Evolutionary conservation across 148 eudicot species (phyloP), one percentile per base, ranked within the genome.

Genomic region (Vaccinium macrocarpon): DNA sequence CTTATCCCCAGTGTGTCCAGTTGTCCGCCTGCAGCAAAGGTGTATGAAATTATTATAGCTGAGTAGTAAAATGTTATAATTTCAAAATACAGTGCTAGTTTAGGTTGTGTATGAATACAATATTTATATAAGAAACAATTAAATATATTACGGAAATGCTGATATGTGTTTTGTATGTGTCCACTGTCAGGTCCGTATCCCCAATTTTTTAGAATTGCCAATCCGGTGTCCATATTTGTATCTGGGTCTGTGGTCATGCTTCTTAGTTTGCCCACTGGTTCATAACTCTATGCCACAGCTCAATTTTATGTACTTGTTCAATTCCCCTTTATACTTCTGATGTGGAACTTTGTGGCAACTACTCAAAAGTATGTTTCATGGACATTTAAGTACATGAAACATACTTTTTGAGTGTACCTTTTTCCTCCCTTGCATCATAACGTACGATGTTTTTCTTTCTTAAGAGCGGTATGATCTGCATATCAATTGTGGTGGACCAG

Each of bases 401-500:
- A 25, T 56, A 21, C 15, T 53, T 57, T 57, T 75, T 75, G 11
- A 32, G 38, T 51, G 29, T 66, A 32, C 48, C 50, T 23, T 53
- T 57, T 18, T 49, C 48, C 14, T 62, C 84, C 51, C 18, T 75
- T 53, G 1, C 23, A 38, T 79, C 23, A 56, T 56, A 23, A 18
- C 25, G 8, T 50, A 12, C 46, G 46, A 14, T 76, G 55, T 35
- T 13, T 83, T 80, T 81, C 19, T 55, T 55, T 56, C 35, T 76
- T 90, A 74, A 92, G 97, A 85, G 73, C 76, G 68, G 55, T 93
- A 90, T 59, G 82, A 91, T 14, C 57, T 93, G 52, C 85, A 93
- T 84, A 87, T 93, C 57, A 93, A 93, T 82, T 92, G 97, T 79
- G 97, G 94, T 11, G 94, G 97, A 74, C 50, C 21, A 19, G 23